Conservation (phyloP, 2,329 filamentous ascomycete genomes). For the Talaromyces sp. region DNA sequence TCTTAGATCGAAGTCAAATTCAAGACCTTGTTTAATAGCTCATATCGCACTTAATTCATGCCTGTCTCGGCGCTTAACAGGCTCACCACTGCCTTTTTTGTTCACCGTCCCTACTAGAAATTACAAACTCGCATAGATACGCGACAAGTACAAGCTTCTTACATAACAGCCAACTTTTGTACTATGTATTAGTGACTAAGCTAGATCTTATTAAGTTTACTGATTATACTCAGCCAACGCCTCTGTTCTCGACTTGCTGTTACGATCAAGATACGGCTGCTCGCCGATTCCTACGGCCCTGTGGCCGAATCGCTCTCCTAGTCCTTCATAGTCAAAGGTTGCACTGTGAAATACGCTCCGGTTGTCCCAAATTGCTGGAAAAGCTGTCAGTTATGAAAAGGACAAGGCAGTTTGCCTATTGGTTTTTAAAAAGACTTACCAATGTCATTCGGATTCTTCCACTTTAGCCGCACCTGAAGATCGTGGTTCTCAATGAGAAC, state of each 20-base stretch:
- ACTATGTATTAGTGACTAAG: too few species aligned
- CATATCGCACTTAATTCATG: too few species aligned
- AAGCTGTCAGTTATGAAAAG: neutral
- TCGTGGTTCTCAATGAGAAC: conserved; percentile 9
- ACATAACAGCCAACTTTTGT: too few species aligned
- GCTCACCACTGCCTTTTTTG: too few species aligned
- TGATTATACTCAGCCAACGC: neutral
- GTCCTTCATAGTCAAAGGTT: conserved; percentile 1
- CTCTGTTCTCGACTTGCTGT: conserved; percentile 16
- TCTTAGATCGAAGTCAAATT: too few species aligned
- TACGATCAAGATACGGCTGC: conserved; percentile 29
- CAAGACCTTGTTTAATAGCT: too few species aligned
- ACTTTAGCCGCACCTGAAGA: conserved; percentile 3
- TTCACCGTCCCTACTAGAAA: too few species aligned
- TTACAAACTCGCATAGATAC: too few species aligned
- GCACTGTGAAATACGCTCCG: conserved; percentile 21
- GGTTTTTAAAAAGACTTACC: neutral
- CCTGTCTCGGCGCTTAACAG: too few species aligned
- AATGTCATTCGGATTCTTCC: conserved; percentile 10
- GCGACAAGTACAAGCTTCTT: too few species aligned
- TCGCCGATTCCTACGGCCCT: conserved; percentile 26
- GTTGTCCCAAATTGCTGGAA: conserved; percentile 32
- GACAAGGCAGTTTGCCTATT: neutral
- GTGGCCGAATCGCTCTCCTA: conserved; percentile 2
- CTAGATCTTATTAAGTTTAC: neutral